Percentiles rank a stretch among this genome's conserved stretches.
These are phyloP conservation scores for Cetradonia linearis DNA, from an alignment of 495 filamentous ascomycete genomes.

Conservation along the genomic window DNA sequence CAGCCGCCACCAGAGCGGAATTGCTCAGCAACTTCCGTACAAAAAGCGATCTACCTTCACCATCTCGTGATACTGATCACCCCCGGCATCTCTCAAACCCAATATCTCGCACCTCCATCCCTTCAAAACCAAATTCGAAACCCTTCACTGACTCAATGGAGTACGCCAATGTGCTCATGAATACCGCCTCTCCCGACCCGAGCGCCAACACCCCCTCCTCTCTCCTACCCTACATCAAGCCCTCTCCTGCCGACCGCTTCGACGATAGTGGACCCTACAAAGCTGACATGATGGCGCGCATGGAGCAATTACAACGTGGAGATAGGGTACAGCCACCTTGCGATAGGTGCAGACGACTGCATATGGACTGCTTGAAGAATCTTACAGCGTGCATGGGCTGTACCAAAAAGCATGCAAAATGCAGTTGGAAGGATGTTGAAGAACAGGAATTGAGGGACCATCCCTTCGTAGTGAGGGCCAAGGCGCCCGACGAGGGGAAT, in stretches of 20 bases:
- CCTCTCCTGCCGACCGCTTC: slow-evolving; percentile 36
- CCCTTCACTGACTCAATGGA: slow-evolving; percentile 27
- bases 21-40: slow-evolving; percentile 50
- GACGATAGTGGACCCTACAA: slow-evolving; percentile 55
- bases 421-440: slow-evolving; percentile 67
- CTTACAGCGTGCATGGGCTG: slow-evolving; percentile 77
- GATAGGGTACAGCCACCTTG: slow-evolving; percentile 68
- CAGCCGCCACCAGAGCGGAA: slow-evolving; percentile 42
- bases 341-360: slow-evolving; percentile 68
- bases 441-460: slow-evolving; percentile 52
- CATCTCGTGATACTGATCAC: slow-evolving; percentile 26
- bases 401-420: slow-evolving; percentile 81
- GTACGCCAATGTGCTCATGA: slow-evolving; percentile 26
- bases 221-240: slow-evolving; percentile 36
- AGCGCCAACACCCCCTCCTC: slow-evolving; percentile 44
- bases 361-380: slow-evolving; percentile 76
- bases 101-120: slow-evolving; percentile 10
- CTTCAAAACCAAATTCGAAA: slow-evolving; percentile 22
- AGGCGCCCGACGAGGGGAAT: slow-evolving; percentile 13
- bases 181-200: slow-evolving; percentile 35
- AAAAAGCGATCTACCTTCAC: slow-evolving; percentile 37
- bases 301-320: slow-evolving; percentile 64
- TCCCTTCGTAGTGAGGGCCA: slow-evolving; percentile 18
- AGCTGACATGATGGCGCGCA: slow-evolving; percentile 57
- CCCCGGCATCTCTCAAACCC: slow-evolving; percentile 14